Evolutionary conservation across 2,329 filamentous ascomycete genomes (phyloP).

Genomic region (Huntiella savannae): DNA sequence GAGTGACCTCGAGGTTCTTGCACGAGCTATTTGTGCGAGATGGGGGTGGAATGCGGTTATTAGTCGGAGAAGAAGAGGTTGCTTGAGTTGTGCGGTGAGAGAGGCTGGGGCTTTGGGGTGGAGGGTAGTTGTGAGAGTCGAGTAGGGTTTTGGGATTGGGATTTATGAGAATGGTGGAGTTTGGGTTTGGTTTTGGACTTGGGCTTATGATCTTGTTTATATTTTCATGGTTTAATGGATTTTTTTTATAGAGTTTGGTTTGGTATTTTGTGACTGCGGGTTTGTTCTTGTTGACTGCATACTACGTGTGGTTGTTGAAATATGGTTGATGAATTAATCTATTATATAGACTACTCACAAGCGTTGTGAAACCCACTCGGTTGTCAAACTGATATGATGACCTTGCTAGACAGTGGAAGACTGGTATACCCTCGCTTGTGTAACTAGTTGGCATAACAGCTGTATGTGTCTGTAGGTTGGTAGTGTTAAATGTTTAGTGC

Average conservation of each 20-base stretch:
- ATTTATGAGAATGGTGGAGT: neutral
- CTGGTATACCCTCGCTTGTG: too few species aligned
- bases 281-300: too few species aligned
- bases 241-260: neutral
- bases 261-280: neutral
- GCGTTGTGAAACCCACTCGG: too few species aligned
- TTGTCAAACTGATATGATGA: too few species aligned
- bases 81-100: conserved; percentile 53
- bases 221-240: neutral
- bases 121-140: conserved; percentile 44
- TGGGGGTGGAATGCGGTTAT: conserved; percentile 57
- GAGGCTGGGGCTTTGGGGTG: conserved; percentile 55
- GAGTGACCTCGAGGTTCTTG: conserved; percentile 50
- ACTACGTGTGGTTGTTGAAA: too few species aligned
- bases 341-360: too few species aligned
- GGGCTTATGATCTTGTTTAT: neutral
- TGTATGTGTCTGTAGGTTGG: too few species aligned
- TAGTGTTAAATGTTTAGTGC: too few species aligned
- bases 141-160: conserved; percentile 14
- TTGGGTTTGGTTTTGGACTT: neutral
- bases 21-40: conserved; percentile 53
- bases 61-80: conserved; percentile 46
- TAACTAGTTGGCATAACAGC: too few species aligned
- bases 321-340: too few species aligned
- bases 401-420: too few species aligned